Base-by-base conservation (phyloP, 768 basidiomycete genomes). In the Russula vinacea region DNA sequence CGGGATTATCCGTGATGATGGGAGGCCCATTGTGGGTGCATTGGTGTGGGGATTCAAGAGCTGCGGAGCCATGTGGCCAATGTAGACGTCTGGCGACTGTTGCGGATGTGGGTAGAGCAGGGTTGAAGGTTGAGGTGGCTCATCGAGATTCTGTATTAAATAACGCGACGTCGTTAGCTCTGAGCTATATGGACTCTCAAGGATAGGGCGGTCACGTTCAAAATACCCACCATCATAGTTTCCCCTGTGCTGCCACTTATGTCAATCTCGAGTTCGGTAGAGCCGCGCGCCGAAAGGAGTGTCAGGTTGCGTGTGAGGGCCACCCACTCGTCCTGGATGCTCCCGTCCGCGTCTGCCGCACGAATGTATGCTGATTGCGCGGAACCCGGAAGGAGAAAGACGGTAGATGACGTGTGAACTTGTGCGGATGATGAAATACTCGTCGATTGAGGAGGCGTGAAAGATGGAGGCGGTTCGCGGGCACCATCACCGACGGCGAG, bases 231-330 rank as follows among this genome's bases (percentile, higher is more conserved):
- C 60, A 85, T 84, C 81, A 86, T 77, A 53, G 67, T 65, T 49
- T 73, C 80, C 68, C 85, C 85, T 40, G 61, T 61, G 40, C n/a
- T 54, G 7, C 35, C 13, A 37, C 58, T 22, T 17, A 16, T 10
- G 7, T 24, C 10, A 16, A 39, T 33, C n/a, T 54, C 51, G 3
- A 47, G 26, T 16, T 66, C 60, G 8, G 42, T 42, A 9, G 62
- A 3, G 44, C 37, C 26, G 17, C 35, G 60, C 14, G 49, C 52
- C 16, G 66, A 45, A 19, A 49, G 52, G 24, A 91, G 87, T n/a
- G 81, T 79, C 65, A 91, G 79, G 53, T 81, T 85, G 59, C 83
- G 80, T 5, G 90, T 82, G 70, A 86, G 87, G 62, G 79, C 78
- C 13, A 91, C 89, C 90, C 88, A 92, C 70, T 90, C 89, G 9